phyloP scores from a whole-genome alignment of 176 grass and related monocot species.

The Miscanthus lutarioriparius region DNA sequence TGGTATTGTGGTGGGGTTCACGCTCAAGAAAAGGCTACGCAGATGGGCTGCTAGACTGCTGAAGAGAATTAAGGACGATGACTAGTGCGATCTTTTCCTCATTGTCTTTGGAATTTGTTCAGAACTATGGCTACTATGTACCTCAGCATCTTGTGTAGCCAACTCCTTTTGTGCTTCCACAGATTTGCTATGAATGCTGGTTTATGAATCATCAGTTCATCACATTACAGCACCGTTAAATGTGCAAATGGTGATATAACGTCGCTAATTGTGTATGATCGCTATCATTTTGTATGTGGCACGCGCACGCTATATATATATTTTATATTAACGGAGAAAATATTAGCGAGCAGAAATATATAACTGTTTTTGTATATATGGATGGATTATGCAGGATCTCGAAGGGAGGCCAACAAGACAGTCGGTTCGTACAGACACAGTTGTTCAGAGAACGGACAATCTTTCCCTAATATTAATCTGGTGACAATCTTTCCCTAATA shows the following conservation, averaged over 20 bases:
- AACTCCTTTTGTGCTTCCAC: background rate
- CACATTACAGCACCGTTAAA: background rate
- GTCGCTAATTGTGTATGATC: too few species aligned
- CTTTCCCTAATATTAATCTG: too few species aligned
- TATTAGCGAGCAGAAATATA: too few species aligned
- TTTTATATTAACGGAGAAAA: too few species aligned
- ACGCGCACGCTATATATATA: too few species aligned
- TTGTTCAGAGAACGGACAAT: too few species aligned
- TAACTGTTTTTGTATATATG: too few species aligned
- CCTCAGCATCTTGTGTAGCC: background rate
- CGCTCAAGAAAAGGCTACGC: conserved; percentile 64
- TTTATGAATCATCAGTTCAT: background rate
- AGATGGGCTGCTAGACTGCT: conserved; percentile 60
- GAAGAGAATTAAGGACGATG: conserved; percentile 75
- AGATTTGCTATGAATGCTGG: background rate
- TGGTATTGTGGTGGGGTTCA: conserved; percentile 66
- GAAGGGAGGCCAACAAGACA: too few species aligned
- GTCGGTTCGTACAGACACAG: too few species aligned
- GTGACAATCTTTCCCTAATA: too few species aligned
- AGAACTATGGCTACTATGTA: background rate
- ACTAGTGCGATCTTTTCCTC: conserved; percentile 6
- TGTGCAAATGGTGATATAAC: background rate
- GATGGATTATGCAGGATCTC: too few species aligned
- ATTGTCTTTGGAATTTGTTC: background rate
- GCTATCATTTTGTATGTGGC: background rate